Evolutionary conservation across 2,329 filamentous ascomycete species (phyloP), one percentile per base, ranked within the genome.

Genomic region (Myriosclerotinia scirpicola): DNA sequence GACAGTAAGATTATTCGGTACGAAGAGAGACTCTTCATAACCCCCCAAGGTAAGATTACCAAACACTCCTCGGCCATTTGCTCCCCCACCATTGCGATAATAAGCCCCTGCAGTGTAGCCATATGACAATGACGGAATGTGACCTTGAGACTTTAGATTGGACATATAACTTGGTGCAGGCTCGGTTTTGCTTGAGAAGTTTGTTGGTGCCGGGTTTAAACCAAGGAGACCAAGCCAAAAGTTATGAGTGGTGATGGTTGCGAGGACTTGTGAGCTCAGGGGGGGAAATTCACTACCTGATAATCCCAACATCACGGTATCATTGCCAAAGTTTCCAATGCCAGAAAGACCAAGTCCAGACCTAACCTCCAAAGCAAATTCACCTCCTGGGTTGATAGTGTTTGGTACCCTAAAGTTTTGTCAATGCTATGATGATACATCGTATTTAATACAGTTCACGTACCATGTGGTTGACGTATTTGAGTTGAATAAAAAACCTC

Each of bases 61-160:
- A 11, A 71, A 52, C 14, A 67, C 69, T 50, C 67, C 69, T 50
- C 58, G n/a, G 5, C 46, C 58, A 26, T 26, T 61, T 17, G 58
- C 44, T 50, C 58, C 58, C 14, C 58, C 64, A 36, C 68, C 68
- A 42, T 67, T 68, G 73, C 79, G 78, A 65, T 81, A 80, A 56
- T 74, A 74, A 26, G 77, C 78, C 2, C 79, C 79, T 7, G 79
- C 79, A 8, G 79, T 80, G 66, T 80, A 81, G 60, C 78, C 79
- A 76, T 79, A 81, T 60, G 78, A 80, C 17, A 80, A 68, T 66
- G 78, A 80, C 9, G 79, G 79, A 36, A 80, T 80, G 22, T 73
- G 64, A 5, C 75, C 73, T 42, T 78, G 71, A 26, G 76, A 71
- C 67, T 79, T 80, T 7, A 81, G 71, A 0, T 74, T 76, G 8